Conservation (phyloP, 371 early-diverging fungal genomes). For the Polyrhizophydium stewartii region DNA sequence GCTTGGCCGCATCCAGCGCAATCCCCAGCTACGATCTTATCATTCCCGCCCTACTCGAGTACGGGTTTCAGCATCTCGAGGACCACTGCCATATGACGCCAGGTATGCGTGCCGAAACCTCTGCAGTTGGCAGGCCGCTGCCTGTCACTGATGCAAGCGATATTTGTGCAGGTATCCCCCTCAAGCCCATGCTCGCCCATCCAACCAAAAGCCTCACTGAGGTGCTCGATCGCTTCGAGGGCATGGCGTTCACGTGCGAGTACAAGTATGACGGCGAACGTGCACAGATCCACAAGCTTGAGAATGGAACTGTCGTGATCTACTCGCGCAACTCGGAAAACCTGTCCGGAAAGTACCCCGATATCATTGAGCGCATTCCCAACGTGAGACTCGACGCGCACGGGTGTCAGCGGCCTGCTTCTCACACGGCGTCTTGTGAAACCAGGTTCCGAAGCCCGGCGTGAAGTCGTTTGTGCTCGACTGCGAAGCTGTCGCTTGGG, state of each 20-base stretch:
- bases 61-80: slow-evolving; percentile 63
- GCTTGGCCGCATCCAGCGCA: slow-evolving; percentile 45
- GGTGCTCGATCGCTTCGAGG: slow-evolving; percentile 92
- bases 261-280: slow-evolving; percentile 99
- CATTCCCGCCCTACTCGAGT: slow-evolving; percentile 75
- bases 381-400: slow-evolving; percentile 39
- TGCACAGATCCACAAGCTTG: slow-evolving; percentile 87
- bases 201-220: slow-evolving; percentile 95
- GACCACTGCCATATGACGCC: slow-evolving; percentile 84
- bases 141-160: no score
- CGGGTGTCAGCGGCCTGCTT: not conserved
- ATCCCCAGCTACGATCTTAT: slow-evolving; percentile 89
- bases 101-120: slow-evolving; percentile 42
- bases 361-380: slow-evolving; percentile 62
- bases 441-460: slow-evolving; percentile 29
- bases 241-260: slow-evolving; percentile 92
- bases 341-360: slow-evolving; percentile 92
- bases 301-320: slow-evolving; percentile 71
- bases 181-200: slow-evolving; percentile 99
- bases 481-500: slow-evolving; percentile 99
- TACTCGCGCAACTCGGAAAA: slow-evolving; percentile 98
- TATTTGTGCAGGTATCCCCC: slow-evolving; percentile 67
- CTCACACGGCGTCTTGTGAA: no score
- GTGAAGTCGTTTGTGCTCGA: slow-evolving; percentile 94
- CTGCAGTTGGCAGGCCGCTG: not conserved